These are phyloP conservation scores for Speleostelium caveatum DNA, from an alignment of 78 protist genomes.

Conservation along the genomic window DNA sequence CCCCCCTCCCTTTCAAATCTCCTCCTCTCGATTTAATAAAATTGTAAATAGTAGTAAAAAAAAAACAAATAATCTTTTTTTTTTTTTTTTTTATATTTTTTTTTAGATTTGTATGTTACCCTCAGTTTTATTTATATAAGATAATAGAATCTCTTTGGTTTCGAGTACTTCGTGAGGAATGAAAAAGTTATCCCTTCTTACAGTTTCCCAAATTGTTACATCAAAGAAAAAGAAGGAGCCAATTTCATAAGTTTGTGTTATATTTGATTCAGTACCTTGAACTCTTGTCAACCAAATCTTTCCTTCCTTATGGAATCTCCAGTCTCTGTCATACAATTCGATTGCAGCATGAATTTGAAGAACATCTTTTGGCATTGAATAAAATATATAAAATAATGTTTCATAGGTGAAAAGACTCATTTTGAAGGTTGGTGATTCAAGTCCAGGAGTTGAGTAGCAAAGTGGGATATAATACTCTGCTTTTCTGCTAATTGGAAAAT, in stretches of 20 bases:
- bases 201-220: slow-evolving; percentile 77
- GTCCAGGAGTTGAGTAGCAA: slow-evolving; percentile 88
- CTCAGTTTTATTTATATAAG: not conserved
- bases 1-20: too few relatives aligned
- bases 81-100: too few relatives aligned
- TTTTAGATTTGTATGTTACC: not conserved
- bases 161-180: slow-evolving; percentile 80
- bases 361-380: slow-evolving; percentile 95
- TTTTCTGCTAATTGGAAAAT: slow-evolving; percentile 71
- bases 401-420: slow-evolving; percentile 88
- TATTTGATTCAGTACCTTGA: slow-evolving; percentile 61
- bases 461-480: slow-evolving; percentile 89
- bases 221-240: slow-evolving; percentile 85
- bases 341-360: slow-evolving; percentile 92
- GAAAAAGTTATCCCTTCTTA: slow-evolving; percentile 79
- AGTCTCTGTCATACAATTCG: slow-evolving; percentile 92
- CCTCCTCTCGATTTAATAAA: too few relatives aligned
- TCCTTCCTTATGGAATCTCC: slow-evolving; percentile 95
- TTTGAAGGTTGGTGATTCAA: slow-evolving; percentile 83
- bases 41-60: too few relatives aligned
- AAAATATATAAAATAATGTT: slow-evolving; percentile 96
- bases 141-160: slow-evolving; percentile 36
- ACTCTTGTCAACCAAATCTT: slow-evolving; percentile 88
- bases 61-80: too few relatives aligned
- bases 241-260: slow-evolving; percentile 63